These are phyloP conservation scores for Sphagnum fallax DNA, from an alignment of 228 moss, liverwort and hornwort species.

Conservation along the genomic window DNA sequence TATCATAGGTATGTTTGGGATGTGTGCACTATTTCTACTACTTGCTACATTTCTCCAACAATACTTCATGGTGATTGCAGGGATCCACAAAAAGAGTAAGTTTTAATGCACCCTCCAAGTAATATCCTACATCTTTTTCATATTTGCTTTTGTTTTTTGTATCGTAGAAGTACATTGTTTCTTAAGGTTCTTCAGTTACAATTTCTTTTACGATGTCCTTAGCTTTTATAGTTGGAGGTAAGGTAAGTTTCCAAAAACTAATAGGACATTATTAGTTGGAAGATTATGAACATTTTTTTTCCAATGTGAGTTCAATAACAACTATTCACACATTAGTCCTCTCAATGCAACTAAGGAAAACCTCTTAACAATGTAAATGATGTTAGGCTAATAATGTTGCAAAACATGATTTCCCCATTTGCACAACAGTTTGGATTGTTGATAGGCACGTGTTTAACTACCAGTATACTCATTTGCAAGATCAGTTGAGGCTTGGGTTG, in stretches of 20 bases:
- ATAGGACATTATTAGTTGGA: background rate
- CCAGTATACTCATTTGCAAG: slow-evolving; percentile 14
- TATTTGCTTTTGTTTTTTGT: background rate
- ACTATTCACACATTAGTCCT: background rate
- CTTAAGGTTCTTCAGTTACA: background rate
- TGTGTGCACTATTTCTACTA: slow-evolving; percentile 32
- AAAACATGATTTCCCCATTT: background rate
- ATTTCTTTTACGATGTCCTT: background rate
- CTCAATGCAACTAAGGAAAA: too few species aligned
- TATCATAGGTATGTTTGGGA: slow-evolving; percentile 35
- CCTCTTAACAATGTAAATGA: too few species aligned
- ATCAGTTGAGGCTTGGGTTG: slow-evolving; percentile 27
- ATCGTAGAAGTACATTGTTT: too few species aligned
- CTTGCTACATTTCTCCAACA: slow-evolving; percentile 32
- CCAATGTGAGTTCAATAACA: too few species aligned
- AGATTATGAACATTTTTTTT: background rate
- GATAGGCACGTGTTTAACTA: background rate
- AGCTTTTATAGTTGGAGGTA: too few species aligned
- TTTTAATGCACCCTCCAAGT: background rate
- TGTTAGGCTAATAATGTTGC: too few species aligned
- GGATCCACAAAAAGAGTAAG: slow-evolving; percentile 10
- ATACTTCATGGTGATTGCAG: slow-evolving; percentile 26
- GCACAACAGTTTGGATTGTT: background rate
- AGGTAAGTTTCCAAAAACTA: too few species aligned
- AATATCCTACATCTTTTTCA: background rate